Evolutionary conservation across 164 flowering plant species (phyloP).

Genomic region (Santalum album): DNA sequence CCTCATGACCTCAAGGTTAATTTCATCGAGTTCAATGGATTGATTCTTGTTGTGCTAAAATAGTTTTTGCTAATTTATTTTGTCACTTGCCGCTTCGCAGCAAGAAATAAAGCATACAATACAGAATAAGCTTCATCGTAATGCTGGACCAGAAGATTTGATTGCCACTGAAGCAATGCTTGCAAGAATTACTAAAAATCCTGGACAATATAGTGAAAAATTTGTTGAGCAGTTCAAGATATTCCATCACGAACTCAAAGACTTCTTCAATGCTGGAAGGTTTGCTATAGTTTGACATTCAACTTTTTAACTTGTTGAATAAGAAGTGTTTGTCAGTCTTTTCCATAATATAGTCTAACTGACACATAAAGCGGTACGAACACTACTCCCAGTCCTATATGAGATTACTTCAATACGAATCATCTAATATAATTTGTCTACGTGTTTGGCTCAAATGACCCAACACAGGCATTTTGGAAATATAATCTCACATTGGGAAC

Average conservation of each 20-base stretch:
- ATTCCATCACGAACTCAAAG: conserved; percentile 83
- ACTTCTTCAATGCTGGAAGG: conserved; percentile 99
- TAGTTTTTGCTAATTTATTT: not conserved
- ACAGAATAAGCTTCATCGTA: conserved; percentile 96
- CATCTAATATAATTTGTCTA: no score
- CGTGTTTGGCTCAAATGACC: no score
- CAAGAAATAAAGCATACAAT: conserved; percentile 98
- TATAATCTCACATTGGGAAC: no score
- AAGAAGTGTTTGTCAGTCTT: no score
- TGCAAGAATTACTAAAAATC: conserved; percentile 68
- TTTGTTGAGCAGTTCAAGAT: conserved; percentile 91
- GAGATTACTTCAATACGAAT: no score
- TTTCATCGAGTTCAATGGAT: conserved; percentile 6
- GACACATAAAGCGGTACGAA: no score
- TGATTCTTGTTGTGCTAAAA: not conserved
- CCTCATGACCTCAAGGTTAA: conserved; percentile 95
- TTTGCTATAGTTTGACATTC: conserved; percentile 7
- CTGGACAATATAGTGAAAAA: conserved; percentile 78
- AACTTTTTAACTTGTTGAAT: no score
- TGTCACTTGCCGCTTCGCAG: conserved; percentile 26
- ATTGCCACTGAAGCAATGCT: conserved; percentile 96
- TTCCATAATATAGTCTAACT: no score
- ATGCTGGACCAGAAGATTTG: conserved; percentile 99
- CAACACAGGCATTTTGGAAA: no score
- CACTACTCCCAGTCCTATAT: no score